Conservation (phyloP, 495 filamentous ascomycete species). For the Alectoria sarmentosa region DNA sequence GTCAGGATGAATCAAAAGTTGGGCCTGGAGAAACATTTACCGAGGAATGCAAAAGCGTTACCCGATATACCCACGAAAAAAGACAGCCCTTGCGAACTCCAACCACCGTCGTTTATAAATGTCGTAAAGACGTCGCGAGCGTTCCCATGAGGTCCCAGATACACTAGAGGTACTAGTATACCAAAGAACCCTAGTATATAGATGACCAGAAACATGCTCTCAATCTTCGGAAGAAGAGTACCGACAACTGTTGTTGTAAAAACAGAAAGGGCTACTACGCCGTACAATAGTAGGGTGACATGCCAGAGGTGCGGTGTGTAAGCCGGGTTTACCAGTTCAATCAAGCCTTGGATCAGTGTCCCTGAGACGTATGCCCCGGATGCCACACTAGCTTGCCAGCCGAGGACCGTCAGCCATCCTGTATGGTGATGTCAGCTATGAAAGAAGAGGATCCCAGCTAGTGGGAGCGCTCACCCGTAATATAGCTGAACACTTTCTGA, state of each 20-base stretch:
- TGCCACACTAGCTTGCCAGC: constrained; percentile 34
- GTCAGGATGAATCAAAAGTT: too few species aligned
- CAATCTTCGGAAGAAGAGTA: constrained; percentile 33
- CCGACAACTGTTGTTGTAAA: constrained; percentile 39
- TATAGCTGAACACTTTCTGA: constrained; percentile 27
- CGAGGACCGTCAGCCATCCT: constrained; percentile 34
- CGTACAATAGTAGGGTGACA: constrained; percentile 42
- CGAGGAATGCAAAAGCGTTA: constrained; percentile 36
- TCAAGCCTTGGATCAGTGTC: constrained; percentile 39
- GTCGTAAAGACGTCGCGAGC: constrained; percentile 22
- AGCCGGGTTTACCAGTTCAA: constrained; percentile 34
- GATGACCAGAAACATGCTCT: constrained; percentile 26
- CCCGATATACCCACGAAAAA: constrained; percentile 40
- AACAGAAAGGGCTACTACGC: constrained; percentile 34
- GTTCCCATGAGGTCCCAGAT: constrained; percentile 24
- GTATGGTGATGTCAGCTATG: neutral
- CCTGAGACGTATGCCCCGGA: constrained; percentile 32
- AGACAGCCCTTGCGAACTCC: constrained; percentile 37
- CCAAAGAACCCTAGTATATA: neutral
- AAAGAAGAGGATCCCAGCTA: neutral
- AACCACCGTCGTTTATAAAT: constrained; percentile 41
- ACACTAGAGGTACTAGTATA: constrained; percentile 34
- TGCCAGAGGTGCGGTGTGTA: constrained; percentile 43
- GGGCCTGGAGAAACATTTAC: too few species aligned
- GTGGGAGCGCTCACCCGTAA: constrained; percentile 26